Evolutionary conservation across 768 basidiomycete genomes (phyloP).

Genomic region (Russula compacta): DNA sequence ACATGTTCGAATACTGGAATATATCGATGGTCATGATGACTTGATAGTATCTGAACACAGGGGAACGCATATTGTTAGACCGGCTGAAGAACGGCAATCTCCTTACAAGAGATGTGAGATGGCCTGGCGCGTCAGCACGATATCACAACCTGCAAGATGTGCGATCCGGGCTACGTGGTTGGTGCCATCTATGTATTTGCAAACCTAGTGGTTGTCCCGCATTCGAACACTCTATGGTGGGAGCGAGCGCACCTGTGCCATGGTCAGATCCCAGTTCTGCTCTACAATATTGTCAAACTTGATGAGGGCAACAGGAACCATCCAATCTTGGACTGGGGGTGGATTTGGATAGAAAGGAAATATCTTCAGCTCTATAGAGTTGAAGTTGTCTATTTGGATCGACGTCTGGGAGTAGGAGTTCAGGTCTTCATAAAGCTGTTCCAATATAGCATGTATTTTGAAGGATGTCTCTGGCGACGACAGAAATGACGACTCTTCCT

Average conservation of each 20-base stretch:
- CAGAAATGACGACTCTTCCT: conserved; percentile 88
- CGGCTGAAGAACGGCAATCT: neutral
- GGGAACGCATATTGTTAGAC: neutral
- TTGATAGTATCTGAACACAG: conserved; percentile 76
- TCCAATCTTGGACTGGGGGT: conserved; percentile 83
- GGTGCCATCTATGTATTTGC: conserved; percentile 77
- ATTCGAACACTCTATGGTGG: conserved; percentile 1
- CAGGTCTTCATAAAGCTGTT: conserved; percentile 94
- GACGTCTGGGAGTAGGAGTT: conserved; percentile 97
- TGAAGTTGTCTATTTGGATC: conserved; percentile 83
- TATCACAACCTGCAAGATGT: conserved; percentile 81
- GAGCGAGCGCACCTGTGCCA: conserved; percentile 55
- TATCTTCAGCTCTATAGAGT: conserved; percentile 91
- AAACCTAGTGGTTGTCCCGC: conserved; percentile 41
- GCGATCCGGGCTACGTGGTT: conserved; percentile 91
- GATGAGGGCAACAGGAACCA: conserved; percentile 86
- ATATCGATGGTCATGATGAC: conserved; percentile 96
- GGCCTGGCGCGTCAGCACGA: conserved; percentile 71
- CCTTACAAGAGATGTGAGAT: conserved; percentile 87
- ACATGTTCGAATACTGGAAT: conserved; percentile 97
- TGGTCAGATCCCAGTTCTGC: conserved; percentile 94
- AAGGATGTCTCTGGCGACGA: conserved; percentile 61
- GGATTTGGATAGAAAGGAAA: conserved; percentile 97
- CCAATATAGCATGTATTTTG: conserved; percentile 73
- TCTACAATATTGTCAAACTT: conserved; percentile 73